These are phyloP conservation scores for Candida xiaguanensis DNA, from an alignment of 805 yeast species.

Conservation along the genomic window DNA sequence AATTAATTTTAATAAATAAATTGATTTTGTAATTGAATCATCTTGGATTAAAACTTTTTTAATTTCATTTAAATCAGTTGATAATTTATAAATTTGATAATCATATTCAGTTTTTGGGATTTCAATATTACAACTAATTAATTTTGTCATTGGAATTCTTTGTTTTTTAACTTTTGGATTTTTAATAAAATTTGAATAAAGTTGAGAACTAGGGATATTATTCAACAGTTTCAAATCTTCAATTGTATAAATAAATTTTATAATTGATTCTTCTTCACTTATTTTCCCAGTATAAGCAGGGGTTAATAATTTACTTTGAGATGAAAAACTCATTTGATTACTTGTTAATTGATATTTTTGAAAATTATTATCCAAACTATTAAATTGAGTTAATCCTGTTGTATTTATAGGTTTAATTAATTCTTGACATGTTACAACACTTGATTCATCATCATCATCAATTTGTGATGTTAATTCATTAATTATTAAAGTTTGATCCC, in stretches of 20 bases:
- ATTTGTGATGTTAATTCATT: no score
- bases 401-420: no score
- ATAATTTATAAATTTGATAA: slow-evolving; percentile 20
- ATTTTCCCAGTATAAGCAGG: background rate
- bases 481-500: slow-evolving; percentile 5
- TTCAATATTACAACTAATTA: slow-evolving; percentile 11
- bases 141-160: slow-evolving; percentile 12
- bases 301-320: background rate
- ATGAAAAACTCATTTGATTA: background rate
- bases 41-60: background rate
- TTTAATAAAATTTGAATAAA: background rate
- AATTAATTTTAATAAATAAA: slow-evolving; percentile 12
- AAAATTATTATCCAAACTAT: background rate
- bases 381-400: slow-evolving; percentile 7
- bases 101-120: slow-evolving; percentile 14
- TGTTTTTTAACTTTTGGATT: slow-evolving; percentile 4
- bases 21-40: slow-evolving; percentile 15
- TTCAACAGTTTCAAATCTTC: background rate
- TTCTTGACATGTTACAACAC: no score
- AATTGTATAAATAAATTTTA: slow-evolving; percentile 1
- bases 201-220: background rate
- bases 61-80: slow-evolving; percentile 17
- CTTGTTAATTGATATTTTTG: slow-evolving; percentile 1
- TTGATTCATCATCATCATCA: no score
- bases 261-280: no score